Evolutionary conservation across 106 monocot species (phyloP).

Genomic region (Chionographis japonica): DNA sequence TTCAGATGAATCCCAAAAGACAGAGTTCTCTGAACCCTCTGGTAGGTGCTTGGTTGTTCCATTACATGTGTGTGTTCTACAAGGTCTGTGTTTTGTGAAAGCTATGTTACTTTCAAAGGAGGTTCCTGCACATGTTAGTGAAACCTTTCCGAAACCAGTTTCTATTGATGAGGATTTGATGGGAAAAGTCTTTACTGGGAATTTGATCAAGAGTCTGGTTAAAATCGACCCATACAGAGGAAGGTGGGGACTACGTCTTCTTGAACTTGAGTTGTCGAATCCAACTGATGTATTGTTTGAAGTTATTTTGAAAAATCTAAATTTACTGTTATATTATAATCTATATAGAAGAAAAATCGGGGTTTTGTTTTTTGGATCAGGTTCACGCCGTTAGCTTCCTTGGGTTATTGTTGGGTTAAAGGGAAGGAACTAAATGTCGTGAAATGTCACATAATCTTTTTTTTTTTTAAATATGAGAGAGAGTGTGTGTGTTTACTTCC

Average conservation of each 20-base stretch:
- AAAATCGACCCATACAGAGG: slow-evolving; percentile 83
- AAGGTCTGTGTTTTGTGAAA: slow-evolving; percentile 84
- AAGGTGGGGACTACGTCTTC: slow-evolving; percentile 88
- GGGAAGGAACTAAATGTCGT: too few species aligned
- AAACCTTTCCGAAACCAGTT: slow-evolving; percentile 32
- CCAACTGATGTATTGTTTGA: slow-evolving; percentile 96
- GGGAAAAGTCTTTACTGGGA: background rate
- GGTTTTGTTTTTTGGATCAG: too few species aligned
- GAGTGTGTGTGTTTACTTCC: too few species aligned
- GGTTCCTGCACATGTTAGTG: slow-evolving; percentile 69
- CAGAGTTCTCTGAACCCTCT: slow-evolving; percentile 40
- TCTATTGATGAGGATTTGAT: slow-evolving; percentile 11
- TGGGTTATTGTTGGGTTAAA: too few species aligned
- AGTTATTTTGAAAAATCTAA: too few species aligned
- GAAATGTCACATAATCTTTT: too few species aligned
- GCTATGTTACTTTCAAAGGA: slow-evolving; percentile 97
- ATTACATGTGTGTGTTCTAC: slow-evolving; percentile 71
- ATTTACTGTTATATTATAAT: too few species aligned
- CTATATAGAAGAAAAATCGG: too few species aligned
- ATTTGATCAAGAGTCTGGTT: slow-evolving; percentile 23
- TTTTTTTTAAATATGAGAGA: too few species aligned
- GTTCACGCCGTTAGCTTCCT: too few species aligned
- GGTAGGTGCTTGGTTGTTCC: slow-evolving; percentile 90
- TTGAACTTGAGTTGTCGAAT: slow-evolving; percentile 93
- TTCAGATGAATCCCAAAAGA: slow-evolving; percentile 19